A percentile compares a stretch with the other conserved stretches of the same genome.
phyloP scores from a whole-genome alignment of 257 asterid species.

The Solanum corneliomulleri region DNA sequence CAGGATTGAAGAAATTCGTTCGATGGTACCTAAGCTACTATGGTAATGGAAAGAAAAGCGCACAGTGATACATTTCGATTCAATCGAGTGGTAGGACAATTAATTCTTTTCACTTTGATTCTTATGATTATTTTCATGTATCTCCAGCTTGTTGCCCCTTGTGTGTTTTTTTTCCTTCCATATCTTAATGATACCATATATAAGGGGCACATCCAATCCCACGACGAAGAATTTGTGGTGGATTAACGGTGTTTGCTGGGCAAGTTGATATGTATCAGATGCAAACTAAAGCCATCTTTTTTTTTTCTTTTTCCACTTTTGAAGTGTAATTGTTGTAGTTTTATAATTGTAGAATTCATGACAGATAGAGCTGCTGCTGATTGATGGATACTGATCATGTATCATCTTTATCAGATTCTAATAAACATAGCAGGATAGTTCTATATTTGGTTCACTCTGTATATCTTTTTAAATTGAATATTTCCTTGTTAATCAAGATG shows the following conservation, averaged over 20 bases:
- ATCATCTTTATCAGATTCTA: slow-evolving; percentile 28
- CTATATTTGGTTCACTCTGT: not conserved
- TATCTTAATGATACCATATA: slow-evolving; percentile 9
- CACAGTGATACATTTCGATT: not conserved
- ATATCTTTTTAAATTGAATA: not conserved
- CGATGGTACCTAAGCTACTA: slow-evolving; percentile 12
- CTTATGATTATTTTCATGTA: slow-evolving; percentile 1
- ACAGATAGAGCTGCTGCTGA: slow-evolving; percentile 41
- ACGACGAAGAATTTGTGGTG: slow-evolving; percentile 19
- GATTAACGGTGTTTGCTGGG: slow-evolving; percentile 7
- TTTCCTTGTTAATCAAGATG: not conserved
- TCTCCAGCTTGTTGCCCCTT: not conserved
- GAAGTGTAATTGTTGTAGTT: slow-evolving; percentile 47
- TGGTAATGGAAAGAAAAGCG: slow-evolving; percentile 10
- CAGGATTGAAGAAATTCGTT: slow-evolving; percentile 14
- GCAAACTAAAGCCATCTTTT: slow-evolving; percentile 7
- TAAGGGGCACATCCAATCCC: slow-evolving; percentile 28
- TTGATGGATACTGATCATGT: slow-evolving; percentile 28
- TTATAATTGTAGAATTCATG: slow-evolving; percentile 48
- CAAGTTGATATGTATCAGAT: slow-evolving; percentile 18
- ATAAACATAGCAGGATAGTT: slow-evolving; percentile 32
- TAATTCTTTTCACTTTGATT: not conserved
- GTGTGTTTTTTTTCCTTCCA: not conserved
- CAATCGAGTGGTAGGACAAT: not conserved
- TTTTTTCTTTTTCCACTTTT: slow-evolving; percentile 8